Conservation (phyloP, 768 basidiomycete genomes). For the Termitomyces sp. region DNA sequence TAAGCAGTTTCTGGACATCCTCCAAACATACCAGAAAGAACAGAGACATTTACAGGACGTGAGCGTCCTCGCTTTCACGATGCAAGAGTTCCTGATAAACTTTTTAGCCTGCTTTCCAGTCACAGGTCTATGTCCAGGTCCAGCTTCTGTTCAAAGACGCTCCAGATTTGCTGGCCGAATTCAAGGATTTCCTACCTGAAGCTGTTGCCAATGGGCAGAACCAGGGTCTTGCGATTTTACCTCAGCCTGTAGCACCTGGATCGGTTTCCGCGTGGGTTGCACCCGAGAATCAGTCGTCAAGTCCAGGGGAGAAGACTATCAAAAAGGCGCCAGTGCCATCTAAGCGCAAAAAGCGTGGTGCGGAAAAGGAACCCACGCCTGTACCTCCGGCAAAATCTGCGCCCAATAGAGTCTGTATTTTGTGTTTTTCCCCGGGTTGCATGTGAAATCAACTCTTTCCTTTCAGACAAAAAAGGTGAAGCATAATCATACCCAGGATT, state of each 20-base stretch:
- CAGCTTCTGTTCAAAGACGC: constrained; percentile 77
- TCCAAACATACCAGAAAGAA: constrained; percentile 86
- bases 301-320: constrained; percentile 29
- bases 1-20: constrained; percentile 83
- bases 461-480: constrained; percentile 58
- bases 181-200: constrained; percentile 78
- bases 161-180: constrained; percentile 72
- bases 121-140: constrained; percentile 78
- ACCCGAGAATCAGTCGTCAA: constrained; percentile 29
- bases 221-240: constrained; percentile 40
- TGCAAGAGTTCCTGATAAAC: not conserved
- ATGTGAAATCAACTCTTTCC: not conserved
- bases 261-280: constrained; percentile 33
- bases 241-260: constrained; percentile 30
- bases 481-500: constrained; percentile 54
- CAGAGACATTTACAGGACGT: constrained; percentile 69
- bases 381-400: constrained; percentile 45
- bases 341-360: constrained; percentile 56
- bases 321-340: constrained; percentile 40
- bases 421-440: not conserved
- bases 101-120: constrained; percentile 26
- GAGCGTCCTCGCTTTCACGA: constrained; percentile 23
- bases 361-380: constrained; percentile 67
- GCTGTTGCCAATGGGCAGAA: constrained; percentile 37
- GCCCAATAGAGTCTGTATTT: constrained; percentile 38